These are phyloP conservation scores for Centaurea solstitialis DNA, from an alignment of 129 eudicot species.

Conservation along the genomic window DNA sequence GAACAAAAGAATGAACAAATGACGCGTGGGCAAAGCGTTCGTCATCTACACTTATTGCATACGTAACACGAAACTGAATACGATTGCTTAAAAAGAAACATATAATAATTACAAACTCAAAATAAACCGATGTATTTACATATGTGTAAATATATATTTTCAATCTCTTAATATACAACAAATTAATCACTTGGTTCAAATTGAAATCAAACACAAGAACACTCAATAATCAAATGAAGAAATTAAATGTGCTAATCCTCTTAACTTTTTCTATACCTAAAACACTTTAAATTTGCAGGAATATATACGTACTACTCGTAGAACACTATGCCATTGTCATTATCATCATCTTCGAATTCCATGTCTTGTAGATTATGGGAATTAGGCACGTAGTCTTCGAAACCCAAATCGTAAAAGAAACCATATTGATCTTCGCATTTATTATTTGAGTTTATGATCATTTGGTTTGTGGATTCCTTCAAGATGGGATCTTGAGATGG, in stretches of 20 bases:
- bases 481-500: conserved; percentile 27
- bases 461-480: conserved; percentile 11
- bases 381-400: conserved; percentile 35
- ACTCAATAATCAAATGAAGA: conserved; percentile 31
- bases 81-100: background rate
- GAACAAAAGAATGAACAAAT: background rate
- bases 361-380: conserved; percentile 42
- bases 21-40: conserved; percentile 3
- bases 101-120: background rate
- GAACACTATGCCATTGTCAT: conserved; percentile 47
- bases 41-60: conserved; percentile 6
- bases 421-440: conserved; percentile 54
- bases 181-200: conserved; percentile 22
- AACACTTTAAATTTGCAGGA: conserved; percentile 12
- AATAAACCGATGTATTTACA: conserved; percentile 24
- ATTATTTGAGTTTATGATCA: conserved; percentile 27
- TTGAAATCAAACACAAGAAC: conserved; percentile 15
- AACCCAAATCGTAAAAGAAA: conserved; percentile 48
- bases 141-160: background rate
- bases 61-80: conserved; percentile 4
- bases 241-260: conserved; percentile 9
- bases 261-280: conserved; percentile 30
- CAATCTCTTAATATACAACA: conserved; percentile 35
- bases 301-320: conserved; percentile 13
- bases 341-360: conserved; percentile 48